Conservation (phyloP, 1,284 basidiomycete species). For the Puccinia polysora region DNA sequence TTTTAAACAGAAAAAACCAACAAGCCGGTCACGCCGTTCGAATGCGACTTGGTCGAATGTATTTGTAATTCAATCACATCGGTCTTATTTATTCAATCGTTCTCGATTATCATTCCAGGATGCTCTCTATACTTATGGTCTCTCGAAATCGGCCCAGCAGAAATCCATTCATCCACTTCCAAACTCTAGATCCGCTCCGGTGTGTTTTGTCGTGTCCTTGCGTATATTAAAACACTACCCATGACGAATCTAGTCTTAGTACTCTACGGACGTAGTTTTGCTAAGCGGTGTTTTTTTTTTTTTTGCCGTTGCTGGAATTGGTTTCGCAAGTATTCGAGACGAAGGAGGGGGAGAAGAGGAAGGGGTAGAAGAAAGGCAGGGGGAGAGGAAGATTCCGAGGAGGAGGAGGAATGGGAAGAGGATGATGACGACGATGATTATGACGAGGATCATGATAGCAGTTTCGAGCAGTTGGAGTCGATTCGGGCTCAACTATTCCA, state of each 20-base stretch:
- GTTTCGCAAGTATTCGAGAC: too few relatives aligned
- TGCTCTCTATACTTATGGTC: slow-evolving; percentile 15
- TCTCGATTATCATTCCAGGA: background rate
- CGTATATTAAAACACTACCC: background rate
- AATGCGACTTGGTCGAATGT: background rate
- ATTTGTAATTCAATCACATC: background rate
- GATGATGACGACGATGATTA: background rate
- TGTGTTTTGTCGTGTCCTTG: background rate
- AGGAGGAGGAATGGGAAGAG: background rate
- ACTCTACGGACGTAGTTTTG: too few relatives aligned
- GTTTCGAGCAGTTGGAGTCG: background rate
- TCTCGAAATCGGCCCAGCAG: background rate
- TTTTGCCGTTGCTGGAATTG: background rate
- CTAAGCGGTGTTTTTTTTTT: background rate
- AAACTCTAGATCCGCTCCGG: too few relatives aligned
- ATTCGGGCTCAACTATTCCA: background rate
- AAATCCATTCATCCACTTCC: background rate
- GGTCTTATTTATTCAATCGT: background rate
- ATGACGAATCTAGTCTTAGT: too few relatives aligned
- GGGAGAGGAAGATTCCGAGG: background rate
- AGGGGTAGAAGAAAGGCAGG: background rate
- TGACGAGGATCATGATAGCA: background rate
- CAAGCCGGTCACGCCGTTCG: too few relatives aligned
- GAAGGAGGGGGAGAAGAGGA: background rate
- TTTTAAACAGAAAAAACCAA: background rate